phyloP scores from a whole-genome alignment of 768 basidiomycete genomes.

The Nidularia pulvinata region DNA sequence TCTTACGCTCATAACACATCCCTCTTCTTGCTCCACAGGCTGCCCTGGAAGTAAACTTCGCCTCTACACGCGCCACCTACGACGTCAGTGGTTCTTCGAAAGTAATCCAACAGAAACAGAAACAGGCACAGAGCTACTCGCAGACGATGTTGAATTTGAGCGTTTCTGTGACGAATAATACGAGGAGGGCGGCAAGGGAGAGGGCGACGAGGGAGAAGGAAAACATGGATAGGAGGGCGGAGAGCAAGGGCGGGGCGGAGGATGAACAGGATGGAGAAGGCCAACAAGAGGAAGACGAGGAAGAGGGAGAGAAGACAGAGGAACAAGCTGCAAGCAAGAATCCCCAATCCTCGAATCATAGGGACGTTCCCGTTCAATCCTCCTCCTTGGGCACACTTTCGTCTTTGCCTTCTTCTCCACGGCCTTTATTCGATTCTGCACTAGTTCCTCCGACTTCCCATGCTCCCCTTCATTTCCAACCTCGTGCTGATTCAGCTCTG shows the following conservation, averaged over 20 bases:
- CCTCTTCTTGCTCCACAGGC: slow-evolving; percentile 32
- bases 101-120: not conserved
- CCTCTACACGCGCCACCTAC: slow-evolving; percentile 73
- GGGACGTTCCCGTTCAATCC: no score
- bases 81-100: slow-evolving; percentile 35
- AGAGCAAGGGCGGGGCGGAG: not conserved
- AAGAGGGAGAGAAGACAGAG: not conserved
- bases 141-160: slow-evolving; percentile 4
- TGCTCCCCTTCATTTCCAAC: no score
- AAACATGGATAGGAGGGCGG: not conserved
- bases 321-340: not conserved
- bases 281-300: not conserved
- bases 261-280: not conserved
- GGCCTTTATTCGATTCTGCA: no score
- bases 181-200: not conserved
- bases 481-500: no score
- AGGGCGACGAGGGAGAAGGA: not conserved
- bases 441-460: no score
- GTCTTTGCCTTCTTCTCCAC: no score
- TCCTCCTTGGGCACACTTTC: no score
- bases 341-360: no score
- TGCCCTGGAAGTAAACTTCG: slow-evolving; percentile 68
- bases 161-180: slow-evolving; percentile 1
- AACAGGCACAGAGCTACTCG: slow-evolving; percentile 6
- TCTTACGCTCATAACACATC: not conserved